Percentiles rank a stretch among this genome's conserved stretches.
These are phyloP conservation scores for Cenchrus purpureus DNA, from an alignment of 176 grass and related monocot species.

Conservation along the genomic window DNA sequence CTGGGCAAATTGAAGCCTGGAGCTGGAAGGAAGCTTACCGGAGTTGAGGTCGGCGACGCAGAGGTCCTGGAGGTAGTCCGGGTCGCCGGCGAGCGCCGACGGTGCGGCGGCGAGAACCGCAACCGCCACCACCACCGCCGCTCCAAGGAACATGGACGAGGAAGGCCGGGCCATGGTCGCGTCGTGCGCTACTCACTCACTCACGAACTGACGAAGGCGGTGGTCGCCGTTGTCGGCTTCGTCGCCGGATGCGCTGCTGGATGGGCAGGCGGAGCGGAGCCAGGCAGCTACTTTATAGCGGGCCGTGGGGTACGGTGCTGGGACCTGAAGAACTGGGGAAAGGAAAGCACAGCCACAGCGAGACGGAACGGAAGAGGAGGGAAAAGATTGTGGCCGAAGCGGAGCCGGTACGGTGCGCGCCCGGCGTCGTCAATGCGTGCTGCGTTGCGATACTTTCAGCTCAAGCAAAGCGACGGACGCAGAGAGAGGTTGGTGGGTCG, in stretches of 20 bases:
- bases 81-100: slow-evolving; percentile 56
- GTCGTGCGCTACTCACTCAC: neutral
- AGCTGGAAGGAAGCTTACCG: slow-evolving; percentile 33
- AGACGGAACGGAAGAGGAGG: neutral
- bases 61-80: slow-evolving; percentile 87
- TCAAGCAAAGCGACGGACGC: slow-evolving; percentile 38
- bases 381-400: slow-evolving; percentile 30
- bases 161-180: neutral
- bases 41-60: slow-evolving; percentile 81
- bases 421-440: neutral
- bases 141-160: slow-evolving; percentile 15
- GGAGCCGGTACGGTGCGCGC: neutral
- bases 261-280: neutral
- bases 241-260: neutral
- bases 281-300: neutral
- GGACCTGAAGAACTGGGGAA: neutral
- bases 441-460: slow-evolving; percentile 20
- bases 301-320: neutral
- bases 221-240: neutral
- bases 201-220: neutral
- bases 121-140: slow-evolving; percentile 1
- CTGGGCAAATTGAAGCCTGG: neutral
- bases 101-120: neutral
- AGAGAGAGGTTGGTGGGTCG: slow-evolving; percentile 13
- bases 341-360: too few species aligned